A percentile compares a stretch with the other conserved stretches of the same genome.
Evolutionary conservation across 176 grass and related monocot species (phyloP).

Genomic region (Cenchrus purpureus): DNA sequence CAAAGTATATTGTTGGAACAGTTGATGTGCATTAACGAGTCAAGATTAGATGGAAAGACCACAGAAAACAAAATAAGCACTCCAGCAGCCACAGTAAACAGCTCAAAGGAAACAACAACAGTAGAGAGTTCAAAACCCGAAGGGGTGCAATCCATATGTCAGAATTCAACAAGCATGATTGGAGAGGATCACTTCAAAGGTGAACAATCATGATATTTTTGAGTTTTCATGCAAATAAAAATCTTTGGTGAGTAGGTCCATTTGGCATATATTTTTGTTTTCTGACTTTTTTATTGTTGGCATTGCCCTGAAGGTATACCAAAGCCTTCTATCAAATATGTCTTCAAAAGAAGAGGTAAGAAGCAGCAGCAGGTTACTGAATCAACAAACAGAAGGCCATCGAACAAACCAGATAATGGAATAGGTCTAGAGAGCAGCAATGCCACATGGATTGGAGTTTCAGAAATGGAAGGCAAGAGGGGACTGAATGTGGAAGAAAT

Average conservation of each 20-base stretch:
- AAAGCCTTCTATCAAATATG: slow-evolving; percentile 36
- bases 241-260: neutral
- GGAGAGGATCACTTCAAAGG: slow-evolving; percentile 15
- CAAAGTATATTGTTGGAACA: slow-evolving; percentile 23
- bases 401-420: slow-evolving; percentile 19
- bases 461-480: neutral
- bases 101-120: neutral
- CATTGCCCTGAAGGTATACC: slow-evolving; percentile 19
- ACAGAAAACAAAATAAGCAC: slow-evolving; percentile 12
- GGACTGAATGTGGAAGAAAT: too few species aligned
- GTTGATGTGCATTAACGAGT: neutral
- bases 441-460: slow-evolving; percentile 1
- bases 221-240: too few species aligned
- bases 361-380: slow-evolving; percentile 15
- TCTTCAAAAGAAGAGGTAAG: slow-evolving; percentile 30
- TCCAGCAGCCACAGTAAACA: neutral
- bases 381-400: neutral
- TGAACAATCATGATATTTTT: neutral
- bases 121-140: slow-evolving; percentile 8
- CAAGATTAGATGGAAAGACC: slow-evolving; percentile 5
- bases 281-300: slow-evolving; percentile 11
- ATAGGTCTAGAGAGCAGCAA: slow-evolving; percentile 10
- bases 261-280: slow-evolving; percentile 36
- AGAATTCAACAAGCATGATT: neutral
- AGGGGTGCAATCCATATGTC: neutral